Conservation (phyloP, 2,329 filamentous ascomycete species). For the Epichloe sibirici region DNA sequence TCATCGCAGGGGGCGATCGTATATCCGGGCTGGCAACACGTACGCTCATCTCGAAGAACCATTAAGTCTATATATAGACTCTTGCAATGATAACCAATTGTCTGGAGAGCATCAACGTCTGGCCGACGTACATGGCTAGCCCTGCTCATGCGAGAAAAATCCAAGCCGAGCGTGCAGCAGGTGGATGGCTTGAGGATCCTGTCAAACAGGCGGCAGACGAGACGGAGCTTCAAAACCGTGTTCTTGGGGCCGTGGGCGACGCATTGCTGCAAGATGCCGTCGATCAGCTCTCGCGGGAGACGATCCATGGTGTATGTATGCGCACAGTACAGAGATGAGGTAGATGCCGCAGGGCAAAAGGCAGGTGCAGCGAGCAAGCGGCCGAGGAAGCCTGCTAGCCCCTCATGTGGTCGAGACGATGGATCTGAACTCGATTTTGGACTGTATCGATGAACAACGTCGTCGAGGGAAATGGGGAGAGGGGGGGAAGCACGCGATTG, state of each 20-base stretch:
- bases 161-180: conserved; percentile 36
- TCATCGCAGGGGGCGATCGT: too few relatives aligned
- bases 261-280: conserved; percentile 32
- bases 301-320: conserved; percentile 24
- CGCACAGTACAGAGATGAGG: neutral
- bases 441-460: neutral
- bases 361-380: neutral
- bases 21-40: conserved; percentile 9
- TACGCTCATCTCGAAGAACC: conserved; percentile 39
- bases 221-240: conserved; percentile 29
- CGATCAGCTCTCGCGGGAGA: conserved; percentile 35
- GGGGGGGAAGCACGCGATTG: too few relatives aligned
- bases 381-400: neutral
- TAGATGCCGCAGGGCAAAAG: neutral
- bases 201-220: conserved; percentile 38
- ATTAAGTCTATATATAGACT: conserved; percentile 40
- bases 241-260: conserved; percentile 32
- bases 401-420: neutral
- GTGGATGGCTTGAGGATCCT: conserved; percentile 31
- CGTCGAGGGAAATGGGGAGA: neutral
- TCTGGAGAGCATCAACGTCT: conserved; percentile 29
- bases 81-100: conserved; percentile 34
- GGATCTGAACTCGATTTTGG: neutral
- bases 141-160: conserved; percentile 35
- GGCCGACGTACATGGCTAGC: conserved; percentile 21